Conservation (phyloP, 306 rosid genomes). For the Sechiopsis laciniata region DNA sequence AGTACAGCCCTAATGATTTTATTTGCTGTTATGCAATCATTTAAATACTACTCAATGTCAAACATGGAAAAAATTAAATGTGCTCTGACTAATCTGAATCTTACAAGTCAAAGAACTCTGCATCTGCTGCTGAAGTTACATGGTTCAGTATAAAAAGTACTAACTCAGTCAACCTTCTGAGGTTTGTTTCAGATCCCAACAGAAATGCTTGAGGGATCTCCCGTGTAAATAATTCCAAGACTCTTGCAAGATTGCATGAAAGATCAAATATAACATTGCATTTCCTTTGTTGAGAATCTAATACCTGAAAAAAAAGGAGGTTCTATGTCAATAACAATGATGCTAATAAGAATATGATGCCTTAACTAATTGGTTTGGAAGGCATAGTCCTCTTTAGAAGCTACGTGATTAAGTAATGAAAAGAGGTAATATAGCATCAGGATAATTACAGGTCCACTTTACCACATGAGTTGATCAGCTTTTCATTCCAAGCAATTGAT, state of each 20-base stretch:
- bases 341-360: not conserved
- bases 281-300: slow-evolving; percentile 92
- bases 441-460: not conserved
- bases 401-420: not conserved
- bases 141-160: slow-evolving; percentile 80
- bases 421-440: not conserved
- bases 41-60: not conserved
- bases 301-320: slow-evolving; percentile 49
- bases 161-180: slow-evolving; percentile 84
- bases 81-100: slow-evolving; percentile 30
- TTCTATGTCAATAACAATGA: slow-evolving; percentile 25
- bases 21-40: not conserved
- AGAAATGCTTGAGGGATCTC: slow-evolving; percentile 89
- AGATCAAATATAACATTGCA: slow-evolving; percentile 90
- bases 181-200: slow-evolving; percentile 78
- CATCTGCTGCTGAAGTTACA: slow-evolving; percentile 70
- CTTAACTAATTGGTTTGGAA: not conserved
- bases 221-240: slow-evolving; percentile 75
- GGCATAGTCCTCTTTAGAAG: slow-evolving; percentile 2
- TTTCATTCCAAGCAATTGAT: not conserved
- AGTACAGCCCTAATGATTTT: slow-evolving; percentile 1
- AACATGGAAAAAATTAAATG: not conserved
- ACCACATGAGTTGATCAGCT: not conserved
- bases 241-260: slow-evolving; percentile 89
- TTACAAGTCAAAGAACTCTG: slow-evolving; percentile 88